phyloP scores from a whole-genome alignment of 2,329 filamentous ascomycete species.

The Rhynchosporium agropyri region DNA sequence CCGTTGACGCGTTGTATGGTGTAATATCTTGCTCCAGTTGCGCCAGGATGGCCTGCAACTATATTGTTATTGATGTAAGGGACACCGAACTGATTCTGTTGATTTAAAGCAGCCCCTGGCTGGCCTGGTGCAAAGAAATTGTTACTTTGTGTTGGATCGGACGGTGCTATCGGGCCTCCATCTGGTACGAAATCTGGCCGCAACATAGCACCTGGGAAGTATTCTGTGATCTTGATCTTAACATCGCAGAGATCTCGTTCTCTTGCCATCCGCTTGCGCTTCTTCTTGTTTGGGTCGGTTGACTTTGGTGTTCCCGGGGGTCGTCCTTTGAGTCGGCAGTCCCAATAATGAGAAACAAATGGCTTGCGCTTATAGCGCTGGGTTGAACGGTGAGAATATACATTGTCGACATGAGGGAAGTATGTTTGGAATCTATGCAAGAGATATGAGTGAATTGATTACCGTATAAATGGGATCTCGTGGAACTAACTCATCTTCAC shows the following conservation, averaged over 20 bases:
- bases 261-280: slow-evolving; percentile 74
- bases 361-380: slow-evolving; percentile 80
- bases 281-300: slow-evolving; percentile 79
- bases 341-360: slow-evolving; percentile 84
- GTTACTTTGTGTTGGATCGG: slow-evolving; percentile 34
- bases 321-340: slow-evolving; percentile 78
- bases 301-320: slow-evolving; percentile 79
- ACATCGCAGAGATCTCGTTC: slow-evolving; percentile 82
- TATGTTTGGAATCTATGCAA: slow-evolving; percentile 70
- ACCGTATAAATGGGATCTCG: neutral
- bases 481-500: slow-evolving; percentile 66
- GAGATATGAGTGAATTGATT: slow-evolving; percentile 8
- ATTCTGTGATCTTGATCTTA: slow-evolving; percentile 85
- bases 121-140: slow-evolving; percentile 41
- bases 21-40: slow-evolving; percentile 61
- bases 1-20: slow-evolving; percentile 79
- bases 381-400: slow-evolving; percentile 82
- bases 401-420: slow-evolving; percentile 81
- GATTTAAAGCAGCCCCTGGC: slow-evolving; percentile 30
- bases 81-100: slow-evolving; percentile 46
- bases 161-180: slow-evolving; percentile 30
- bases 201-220: slow-evolving; percentile 59
- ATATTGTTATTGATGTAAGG: slow-evolving; percentile 46
- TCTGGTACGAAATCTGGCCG: slow-evolving; percentile 41
- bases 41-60: slow-evolving; percentile 50